Base-by-base conservation (phyloP, 495 filamentous ascomycete genomes). In the Durotheca rogersii region DNA sequence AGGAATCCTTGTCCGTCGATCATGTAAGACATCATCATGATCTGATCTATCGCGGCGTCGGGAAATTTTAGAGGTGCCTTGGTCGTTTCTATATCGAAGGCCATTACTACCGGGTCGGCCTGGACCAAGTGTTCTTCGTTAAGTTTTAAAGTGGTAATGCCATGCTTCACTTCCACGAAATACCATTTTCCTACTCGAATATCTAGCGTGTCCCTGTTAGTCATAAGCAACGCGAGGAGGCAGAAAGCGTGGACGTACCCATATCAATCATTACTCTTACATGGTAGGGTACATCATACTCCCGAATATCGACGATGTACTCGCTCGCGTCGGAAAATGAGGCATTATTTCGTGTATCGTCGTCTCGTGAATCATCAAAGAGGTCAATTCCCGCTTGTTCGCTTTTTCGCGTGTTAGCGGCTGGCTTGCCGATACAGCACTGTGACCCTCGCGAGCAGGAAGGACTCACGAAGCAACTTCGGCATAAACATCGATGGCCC, bases 1-100 rank as follows among this genome's bases (percentile, higher is more conserved):
- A 99, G 72, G 64, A 99, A 97, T 10, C 93, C 93, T 70, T 96
- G 92, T 1, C 94, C 93, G 60, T 99, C 93, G 55, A 99, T 97
- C 93, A 99, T 99, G 72, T 97, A 99, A 11, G 94, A 97, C 58
- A 99, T 94, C 93, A 99, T 99, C 92, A 99, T 99, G 58, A 99
- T 85, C 69, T 95, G 93, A 71, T 99, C 93, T 55, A 95, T 84
- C 1, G 88, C 77, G 0, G 93, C 85, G 65, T 97, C 94, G n/a
- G 93, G 93, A 63, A 99, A 99, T 67, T 99, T 99, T 38, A 99
- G 74, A 10, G 93, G 93, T 25, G 95, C 76, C 59, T 99, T 99
- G 3, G 89, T 94, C 16, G 93, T 97, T 65, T 99, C 93, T 62
- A 99, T 99, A 81, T 99, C 93, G 71, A 82, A 99, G 9, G 93